phyloP scores from a whole-genome alignment of 2,329 filamentous ascomycete species.

The Talaromyces sp. region DNA sequence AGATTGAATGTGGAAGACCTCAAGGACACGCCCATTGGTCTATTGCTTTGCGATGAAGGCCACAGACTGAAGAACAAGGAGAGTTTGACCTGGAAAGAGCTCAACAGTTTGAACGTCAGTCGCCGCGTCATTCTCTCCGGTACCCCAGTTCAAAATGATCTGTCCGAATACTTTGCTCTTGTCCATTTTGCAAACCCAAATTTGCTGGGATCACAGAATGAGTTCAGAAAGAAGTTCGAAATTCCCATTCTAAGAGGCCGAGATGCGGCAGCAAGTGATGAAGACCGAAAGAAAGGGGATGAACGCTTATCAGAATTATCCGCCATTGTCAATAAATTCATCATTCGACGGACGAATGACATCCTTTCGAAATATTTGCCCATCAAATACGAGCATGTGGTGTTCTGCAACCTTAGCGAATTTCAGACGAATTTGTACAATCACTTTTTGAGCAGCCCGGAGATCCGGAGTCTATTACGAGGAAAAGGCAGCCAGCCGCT shows the following conservation, averaged over 20 bases:
- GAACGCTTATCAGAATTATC: conserved; percentile 78
- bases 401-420: conserved; percentile 90
- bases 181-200: conserved; percentile 96
- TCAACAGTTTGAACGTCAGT: conserved; percentile 86
- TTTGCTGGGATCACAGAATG: conserved; percentile 78
- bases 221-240: conserved; percentile 93
- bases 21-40: conserved; percentile 81
- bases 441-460: conserved; percentile 92
- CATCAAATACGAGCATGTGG: conserved; percentile 98
- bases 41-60: conserved; percentile 93
- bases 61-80: conserved; percentile 96
- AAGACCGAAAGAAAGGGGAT: conserved; percentile 76
- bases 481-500: conserved; percentile 94
- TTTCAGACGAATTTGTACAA: conserved; percentile 95
- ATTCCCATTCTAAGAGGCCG: conserved; percentile 86
- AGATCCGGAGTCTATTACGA: conserved; percentile 84
- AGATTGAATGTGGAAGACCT: conserved; percentile 87
- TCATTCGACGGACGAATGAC: conserved; percentile 95
- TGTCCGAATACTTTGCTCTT: conserved; percentile 96
- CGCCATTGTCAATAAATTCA: conserved; percentile 90
- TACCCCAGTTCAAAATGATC: conserved; percentile 95
- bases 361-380: conserved; percentile 96
- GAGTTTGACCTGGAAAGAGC: conserved; percentile 86
- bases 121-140: conserved; percentile 92
- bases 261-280: conserved; percentile 82